Conservation (phyloP, 2,329 filamentous ascomycete species). For the Teratosphaeria pseudoeucalypti region DNA sequence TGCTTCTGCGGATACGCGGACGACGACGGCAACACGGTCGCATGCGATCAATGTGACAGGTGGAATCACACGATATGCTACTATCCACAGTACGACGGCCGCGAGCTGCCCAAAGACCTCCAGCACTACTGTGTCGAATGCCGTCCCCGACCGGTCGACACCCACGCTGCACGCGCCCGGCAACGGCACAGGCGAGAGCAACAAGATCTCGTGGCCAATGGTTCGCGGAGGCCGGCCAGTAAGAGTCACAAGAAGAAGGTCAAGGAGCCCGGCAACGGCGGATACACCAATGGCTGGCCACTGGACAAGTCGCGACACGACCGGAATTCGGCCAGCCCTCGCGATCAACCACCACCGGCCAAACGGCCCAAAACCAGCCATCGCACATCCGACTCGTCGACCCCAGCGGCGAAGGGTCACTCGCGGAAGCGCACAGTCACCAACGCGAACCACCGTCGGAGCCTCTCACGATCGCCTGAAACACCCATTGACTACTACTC, state of each 20-base stretch:
- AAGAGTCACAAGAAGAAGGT: conserved; percentile 85
- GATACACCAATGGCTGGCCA: conserved; percentile 57
- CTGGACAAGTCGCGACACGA: conserved; percentile 49
- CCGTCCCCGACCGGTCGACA: conserved; percentile 65
- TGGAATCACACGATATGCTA: conserved; percentile 99
- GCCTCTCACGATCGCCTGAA: conserved; percentile 63
- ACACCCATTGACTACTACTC: conserved; percentile 23
- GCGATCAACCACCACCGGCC: conserved; percentile 47
- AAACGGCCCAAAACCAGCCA: conserved; percentile 81
- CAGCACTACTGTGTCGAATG: conserved; percentile 86
- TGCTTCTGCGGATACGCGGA: conserved; percentile 91
- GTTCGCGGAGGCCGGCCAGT: conserved; percentile 57
- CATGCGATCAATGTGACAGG: conserved; percentile 89
- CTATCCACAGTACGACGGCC: conserved; percentile 63
- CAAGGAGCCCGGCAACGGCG: conserved; percentile 48
- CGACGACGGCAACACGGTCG: conserved; percentile 95
- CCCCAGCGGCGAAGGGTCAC: conserved; percentile 51
- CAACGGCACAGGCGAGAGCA: conserved; percentile 19
- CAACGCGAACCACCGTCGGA: conserved; percentile 52
- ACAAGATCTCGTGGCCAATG: conserved; percentile 46
- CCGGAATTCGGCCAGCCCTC: conserved; percentile 40
- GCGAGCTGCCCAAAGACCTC: conserved; percentile 43
- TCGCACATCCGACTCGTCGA: conserved; percentile 64
- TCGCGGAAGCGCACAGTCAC: conserved; percentile 52
- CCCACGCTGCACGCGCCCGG: conserved; percentile 54